A percentile compares a stretch with the other conserved stretches of the same genome.
Conservation (phyloP, 2,329 filamentous ascomycete genomes). For the Fusarium abutilonis region DNA sequence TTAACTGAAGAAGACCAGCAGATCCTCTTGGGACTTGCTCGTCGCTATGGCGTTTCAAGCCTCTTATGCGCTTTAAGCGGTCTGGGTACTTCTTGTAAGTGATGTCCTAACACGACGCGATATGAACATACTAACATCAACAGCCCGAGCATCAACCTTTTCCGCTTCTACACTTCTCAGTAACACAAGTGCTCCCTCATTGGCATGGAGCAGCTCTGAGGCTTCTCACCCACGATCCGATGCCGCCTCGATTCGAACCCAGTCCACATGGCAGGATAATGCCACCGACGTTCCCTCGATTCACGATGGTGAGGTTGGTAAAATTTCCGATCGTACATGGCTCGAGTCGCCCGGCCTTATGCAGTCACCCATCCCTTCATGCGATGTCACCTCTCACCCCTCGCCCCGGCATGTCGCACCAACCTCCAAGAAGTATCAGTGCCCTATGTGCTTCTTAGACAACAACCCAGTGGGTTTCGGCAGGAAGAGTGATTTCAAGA, state of each 20-base stretch:
- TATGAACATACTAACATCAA: slow-evolving; percentile 23
- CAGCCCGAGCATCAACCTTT: slow-evolving; percentile 53
- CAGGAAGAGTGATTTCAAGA: slow-evolving; percentile 60
- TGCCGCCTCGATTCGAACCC: slow-evolving; percentile 53
- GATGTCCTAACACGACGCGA: slow-evolving; percentile 4
- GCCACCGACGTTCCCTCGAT: slow-evolving; percentile 49
- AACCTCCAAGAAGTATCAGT: slow-evolving; percentile 56
- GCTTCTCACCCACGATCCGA: slow-evolving; percentile 54
- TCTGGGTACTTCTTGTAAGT: slow-evolving; percentile 52
- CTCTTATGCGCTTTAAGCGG: slow-evolving; percentile 52
- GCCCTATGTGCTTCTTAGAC: slow-evolving; percentile 58
- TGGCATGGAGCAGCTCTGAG: slow-evolving; percentile 55
- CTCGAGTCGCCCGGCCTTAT: slow-evolving; percentile 53
- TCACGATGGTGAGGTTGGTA: slow-evolving; percentile 50
- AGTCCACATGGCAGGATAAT: slow-evolving; percentile 52
- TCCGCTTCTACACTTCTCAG: slow-evolving; percentile 55
- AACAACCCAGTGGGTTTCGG: slow-evolving; percentile 58
- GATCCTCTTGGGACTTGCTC: slow-evolving; percentile 50
- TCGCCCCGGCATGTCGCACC: slow-evolving; percentile 52
- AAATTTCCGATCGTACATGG: slow-evolving; percentile 52
- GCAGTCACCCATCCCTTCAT: slow-evolving; percentile 49
- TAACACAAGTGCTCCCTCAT: slow-evolving; percentile 53
- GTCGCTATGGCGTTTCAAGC: slow-evolving; percentile 53
- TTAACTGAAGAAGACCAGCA: slow-evolving; percentile 54
- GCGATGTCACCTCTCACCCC: slow-evolving; percentile 50